Evolutionary conservation across 257 asterid species (phyloP).

Genomic region (Solanum clarkiae): DNA sequence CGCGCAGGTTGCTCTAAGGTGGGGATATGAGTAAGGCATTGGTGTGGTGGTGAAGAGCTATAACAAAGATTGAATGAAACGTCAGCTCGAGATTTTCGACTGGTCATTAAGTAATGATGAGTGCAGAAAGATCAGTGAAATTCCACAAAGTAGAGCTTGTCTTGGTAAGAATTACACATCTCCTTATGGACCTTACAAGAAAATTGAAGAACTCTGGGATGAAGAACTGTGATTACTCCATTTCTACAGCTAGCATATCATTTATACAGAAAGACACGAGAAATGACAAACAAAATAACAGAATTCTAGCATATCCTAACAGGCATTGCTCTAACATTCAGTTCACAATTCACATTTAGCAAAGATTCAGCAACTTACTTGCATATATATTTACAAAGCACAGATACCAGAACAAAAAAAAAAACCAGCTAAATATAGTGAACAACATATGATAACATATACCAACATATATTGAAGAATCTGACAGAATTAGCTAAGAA

Average conservation of each 20-base stretch:
- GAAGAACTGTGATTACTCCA: constrained; percentile 11
- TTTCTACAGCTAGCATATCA: not conserved
- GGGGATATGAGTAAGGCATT: constrained; percentile 54
- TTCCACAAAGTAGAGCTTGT: constrained; percentile 42
- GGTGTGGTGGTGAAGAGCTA: constrained; percentile 54
- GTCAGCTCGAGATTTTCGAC: constrained; percentile 38
- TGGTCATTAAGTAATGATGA: constrained; percentile 48
- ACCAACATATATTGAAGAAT: no score
- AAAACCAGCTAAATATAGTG: no score
- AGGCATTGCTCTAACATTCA: not conserved
- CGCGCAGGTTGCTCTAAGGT: constrained; percentile 63
- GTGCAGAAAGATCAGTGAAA: constrained; percentile 28
- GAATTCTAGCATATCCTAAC: not conserved
- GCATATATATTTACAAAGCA: not conserved
- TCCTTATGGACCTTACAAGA: constrained; percentile 46
- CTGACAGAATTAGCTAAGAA: no score
- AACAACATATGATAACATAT: no score
- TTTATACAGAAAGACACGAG: not conserved
- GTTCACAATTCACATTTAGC: not conserved
- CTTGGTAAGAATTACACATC: constrained; percentile 49
- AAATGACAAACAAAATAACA: not conserved
- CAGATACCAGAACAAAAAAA: not conserved
- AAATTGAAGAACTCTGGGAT: constrained; percentile 53
- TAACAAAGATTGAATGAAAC: constrained; percentile 50
- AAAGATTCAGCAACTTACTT: not conserved